These are phyloP conservation scores for Phanerochaete sordida DNA, from an alignment of 768 basidiomycete genomes.

Conservation along the genomic window DNA sequence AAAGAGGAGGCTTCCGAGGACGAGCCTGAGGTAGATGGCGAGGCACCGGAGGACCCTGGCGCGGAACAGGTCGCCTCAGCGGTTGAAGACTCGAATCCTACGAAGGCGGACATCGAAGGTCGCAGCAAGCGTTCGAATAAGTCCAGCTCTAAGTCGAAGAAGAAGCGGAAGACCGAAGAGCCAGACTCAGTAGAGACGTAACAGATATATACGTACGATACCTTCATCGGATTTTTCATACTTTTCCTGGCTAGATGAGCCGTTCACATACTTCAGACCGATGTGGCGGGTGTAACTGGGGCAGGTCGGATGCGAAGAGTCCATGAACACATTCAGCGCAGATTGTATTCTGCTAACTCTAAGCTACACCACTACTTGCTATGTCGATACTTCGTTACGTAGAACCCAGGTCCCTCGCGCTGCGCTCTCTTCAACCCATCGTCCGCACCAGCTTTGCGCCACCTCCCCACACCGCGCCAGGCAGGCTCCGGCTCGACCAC, in stretches of 20 bases:
- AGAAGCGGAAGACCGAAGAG: not conserved
- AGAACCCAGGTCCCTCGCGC: slow-evolving; percentile 40
- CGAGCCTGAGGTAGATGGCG: slow-evolving; percentile 8
- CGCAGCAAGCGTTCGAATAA: too few species aligned
- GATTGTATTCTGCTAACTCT: too few species aligned
- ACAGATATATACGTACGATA: too few species aligned
- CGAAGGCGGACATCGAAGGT: too few species aligned
- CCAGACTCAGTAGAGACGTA: not conserved
- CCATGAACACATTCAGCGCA: too few species aligned
- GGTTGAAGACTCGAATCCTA: too few species aligned
- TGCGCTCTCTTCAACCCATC: slow-evolving; percentile 31
- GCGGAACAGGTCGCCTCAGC: too few species aligned
- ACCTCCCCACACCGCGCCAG: slow-evolving; percentile 10
- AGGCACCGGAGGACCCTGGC: slow-evolving; percentile 4
- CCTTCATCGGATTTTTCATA: too few species aligned
- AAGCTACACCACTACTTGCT: not conserved
- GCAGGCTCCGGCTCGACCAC: slow-evolving; percentile 4
- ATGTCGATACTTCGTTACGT: slow-evolving; percentile 47
- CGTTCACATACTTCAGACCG: too few species aligned
- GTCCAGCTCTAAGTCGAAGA: not conserved
- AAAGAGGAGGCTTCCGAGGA: not conserved
- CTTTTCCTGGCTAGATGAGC: too few species aligned
- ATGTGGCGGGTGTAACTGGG: too few species aligned
- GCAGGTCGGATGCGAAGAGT: too few species aligned
- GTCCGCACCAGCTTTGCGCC: slow-evolving; percentile 8